These are phyloP conservation scores for Massarina eburnea DNA, from an alignment of 2,329 filamentous ascomycete species.

Conservation along the genomic window DNA sequence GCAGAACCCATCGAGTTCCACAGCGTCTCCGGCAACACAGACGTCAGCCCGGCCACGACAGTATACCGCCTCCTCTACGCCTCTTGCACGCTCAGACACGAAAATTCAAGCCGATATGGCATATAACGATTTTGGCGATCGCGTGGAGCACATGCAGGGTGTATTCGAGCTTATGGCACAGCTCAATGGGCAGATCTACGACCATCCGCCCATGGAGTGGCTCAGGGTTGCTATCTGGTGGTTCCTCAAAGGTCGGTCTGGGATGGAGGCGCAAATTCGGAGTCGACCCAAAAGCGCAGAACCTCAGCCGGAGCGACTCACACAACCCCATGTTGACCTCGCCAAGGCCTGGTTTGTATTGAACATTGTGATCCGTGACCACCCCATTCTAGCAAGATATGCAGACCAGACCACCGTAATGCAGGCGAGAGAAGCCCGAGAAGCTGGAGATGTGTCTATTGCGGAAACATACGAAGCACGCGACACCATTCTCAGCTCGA, in stretches of 20 bases:
- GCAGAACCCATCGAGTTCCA: slow-evolving; percentile 9
- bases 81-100: slow-evolving; percentile 35
- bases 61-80: slow-evolving; percentile 12
- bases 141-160: slow-evolving; percentile 72
- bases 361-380: slow-evolving; percentile 44
- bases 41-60: slow-evolving; percentile 19
- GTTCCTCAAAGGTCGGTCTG: slow-evolving; percentile 80
- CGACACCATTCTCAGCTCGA: slow-evolving; percentile 61
- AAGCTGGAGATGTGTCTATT: slow-evolving; percentile 48
- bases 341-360: slow-evolving; percentile 85
- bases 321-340: slow-evolving; percentile 83
- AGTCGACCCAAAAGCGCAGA: slow-evolving; percentile 60
- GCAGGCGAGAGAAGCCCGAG: slow-evolving; percentile 20
- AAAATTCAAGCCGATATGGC: slow-evolving; percentile 48
- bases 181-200: slow-evolving; percentile 65
- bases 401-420: slow-evolving; percentile 20
- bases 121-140: slow-evolving; percentile 67
- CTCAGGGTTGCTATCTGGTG: slow-evolving; percentile 80
- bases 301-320: slow-evolving; percentile 51
- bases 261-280: slow-evolving; percentile 71
- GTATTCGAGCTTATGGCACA: slow-evolving; percentile 80
- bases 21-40: slow-evolving; percentile 11
- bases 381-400: slow-evolving; percentile 33
- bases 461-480: slow-evolving; percentile 53
- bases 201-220: slow-evolving; percentile 67